Percentiles rank a stretch among this genome's conserved stretches.
phyloP scores from a whole-genome alignment of 1,284 basidiomycete genomes.

The Ustilago cynodontis region DNA sequence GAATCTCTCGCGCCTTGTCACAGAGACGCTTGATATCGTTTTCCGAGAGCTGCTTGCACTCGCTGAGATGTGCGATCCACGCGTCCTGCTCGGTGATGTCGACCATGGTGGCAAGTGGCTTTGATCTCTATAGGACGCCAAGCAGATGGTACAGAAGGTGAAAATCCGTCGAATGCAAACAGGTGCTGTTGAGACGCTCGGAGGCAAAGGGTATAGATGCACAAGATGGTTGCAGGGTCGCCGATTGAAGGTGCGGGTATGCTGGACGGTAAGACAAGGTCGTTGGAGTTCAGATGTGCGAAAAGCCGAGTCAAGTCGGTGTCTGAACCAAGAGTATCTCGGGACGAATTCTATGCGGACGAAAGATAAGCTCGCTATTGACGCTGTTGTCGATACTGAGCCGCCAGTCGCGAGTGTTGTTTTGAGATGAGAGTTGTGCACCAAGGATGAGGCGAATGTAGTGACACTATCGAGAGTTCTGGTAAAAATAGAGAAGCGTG shows the following conservation, averaged over 20 bases:
- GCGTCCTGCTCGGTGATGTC: slow-evolving; percentile 68
- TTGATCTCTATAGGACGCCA: slow-evolving; percentile 5
- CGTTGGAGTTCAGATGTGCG: neutral
- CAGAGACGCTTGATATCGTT: slow-evolving; percentile 96
- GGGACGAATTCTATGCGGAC: slow-evolving; percentile 9
- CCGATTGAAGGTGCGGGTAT: neutral
- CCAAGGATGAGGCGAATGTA: neutral
- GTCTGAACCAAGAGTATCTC: neutral
- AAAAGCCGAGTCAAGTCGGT: slow-evolving; percentile 12
- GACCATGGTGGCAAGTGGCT: slow-evolving; percentile 56
- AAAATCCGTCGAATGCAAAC: neutral
- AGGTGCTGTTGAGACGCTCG: neutral
- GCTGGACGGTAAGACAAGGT: neutral
- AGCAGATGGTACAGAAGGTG: slow-evolving; percentile 1
- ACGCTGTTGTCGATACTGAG: slow-evolving; percentile 3
- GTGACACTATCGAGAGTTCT: neutral
- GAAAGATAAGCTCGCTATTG: slow-evolving; percentile 11
- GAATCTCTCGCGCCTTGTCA: slow-evolving; percentile 97
- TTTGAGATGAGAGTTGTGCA: neutral
- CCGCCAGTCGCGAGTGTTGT: neutral
- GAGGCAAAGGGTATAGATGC: slow-evolving; percentile 26
- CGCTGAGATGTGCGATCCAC: slow-evolving; percentile 96
- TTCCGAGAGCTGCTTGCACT: slow-evolving; percentile 97
- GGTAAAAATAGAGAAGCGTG: neutral
- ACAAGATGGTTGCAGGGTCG: neutral